Base-by-base conservation (phyloP, 768 basidiomycete genomes). In the Rhodotorula taiwanensis region DNA sequence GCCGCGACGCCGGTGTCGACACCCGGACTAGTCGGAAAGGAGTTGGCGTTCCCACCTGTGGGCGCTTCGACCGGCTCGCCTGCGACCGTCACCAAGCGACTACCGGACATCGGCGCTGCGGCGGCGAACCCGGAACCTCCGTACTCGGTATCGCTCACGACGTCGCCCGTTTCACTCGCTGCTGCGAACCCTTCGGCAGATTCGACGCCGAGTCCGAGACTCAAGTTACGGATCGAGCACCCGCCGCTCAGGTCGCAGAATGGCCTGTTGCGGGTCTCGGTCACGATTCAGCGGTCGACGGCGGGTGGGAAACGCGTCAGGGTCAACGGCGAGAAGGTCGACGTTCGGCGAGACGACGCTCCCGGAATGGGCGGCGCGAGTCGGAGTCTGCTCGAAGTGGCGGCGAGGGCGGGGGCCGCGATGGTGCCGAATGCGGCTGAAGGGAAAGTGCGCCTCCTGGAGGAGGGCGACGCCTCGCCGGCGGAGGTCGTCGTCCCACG, bases 261-360 rank as follows among this genome's bases (percentile, higher is more conserved):
- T 71, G 83, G 86, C 9, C 79, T 94, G 6, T 80, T 92, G 60
- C 89, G 90, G 77, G 87, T 91, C 58, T 82, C 82, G 59, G 77
- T 91, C 30, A 81, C 83, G 25, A 82, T 95, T 67, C 92, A 95
- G 75, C 81, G 86, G 13, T 88, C 91, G 0, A 39, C 36, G 36
- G 74, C 54, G 79, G 86, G 48, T 81, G 84, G 85, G 7, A 83
- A 83, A 67, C 87, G 86, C 43, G 79, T 97, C 13, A 81, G 93
- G 48, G 79, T 99, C 45, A 98, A 99, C 71, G 93, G 93, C 3
- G 78, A 89, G 20, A 83, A 85, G 7, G 86, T 87, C 69, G 74
- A 79, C 11, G 81, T 90, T 63, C 80, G 84, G 61, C 79, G 82
- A 72, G 56, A 83, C 15, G 85, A 89, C 72, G 83, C 84, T 57